Conservation (phyloP, 495 filamentous ascomycete genomes). For the Evansstolkia leycettana region DNA sequence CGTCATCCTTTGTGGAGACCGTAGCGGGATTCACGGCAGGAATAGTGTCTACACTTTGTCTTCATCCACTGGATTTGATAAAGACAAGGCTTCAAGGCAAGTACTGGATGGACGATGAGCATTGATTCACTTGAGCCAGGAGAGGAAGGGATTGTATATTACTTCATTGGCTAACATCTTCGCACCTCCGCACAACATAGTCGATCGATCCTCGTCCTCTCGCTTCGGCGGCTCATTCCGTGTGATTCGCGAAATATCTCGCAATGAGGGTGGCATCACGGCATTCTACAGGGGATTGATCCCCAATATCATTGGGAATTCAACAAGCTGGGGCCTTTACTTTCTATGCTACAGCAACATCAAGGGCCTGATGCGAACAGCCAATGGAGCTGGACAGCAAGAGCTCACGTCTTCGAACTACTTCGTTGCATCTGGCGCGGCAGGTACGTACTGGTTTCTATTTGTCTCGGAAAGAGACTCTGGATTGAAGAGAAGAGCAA, state of each 20-base stretch:
- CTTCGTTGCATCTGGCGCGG: conserved; percentile 66
- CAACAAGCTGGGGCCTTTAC: conserved; percentile 81
- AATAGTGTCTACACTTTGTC: conserved; percentile 60
- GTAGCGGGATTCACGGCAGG: conserved; percentile 86
- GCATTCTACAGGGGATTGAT: conserved; percentile 81
- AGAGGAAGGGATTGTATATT: too few relatives aligned
- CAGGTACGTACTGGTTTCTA: conserved; percentile 36
- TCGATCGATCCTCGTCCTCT: conserved; percentile 29
- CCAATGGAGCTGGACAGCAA: conserved; percentile 5
- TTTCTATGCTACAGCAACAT: conserved; percentile 60
- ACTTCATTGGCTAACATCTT: background rate
- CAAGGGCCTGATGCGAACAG: conserved; percentile 32
- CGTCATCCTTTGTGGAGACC: conserved; percentile 74
- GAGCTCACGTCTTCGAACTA: conserved; percentile 62
- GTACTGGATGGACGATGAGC: too few relatives aligned
- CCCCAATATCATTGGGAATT: conserved; percentile 86
- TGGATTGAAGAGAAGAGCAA: too few relatives aligned
- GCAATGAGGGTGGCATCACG: conserved; percentile 44
- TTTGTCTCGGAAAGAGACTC: background rate
- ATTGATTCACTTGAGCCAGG: too few relatives aligned
- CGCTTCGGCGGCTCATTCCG: conserved; percentile 41
- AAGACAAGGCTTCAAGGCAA: conserved; percentile 90
- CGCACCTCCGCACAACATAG: conserved; percentile 10
- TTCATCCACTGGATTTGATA: conserved; percentile 75
- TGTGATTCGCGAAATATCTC: conserved; percentile 41